Conservation (phyloP, 2,329 filamentous ascomycete species). For the Fusarium armeniacum region DNA sequence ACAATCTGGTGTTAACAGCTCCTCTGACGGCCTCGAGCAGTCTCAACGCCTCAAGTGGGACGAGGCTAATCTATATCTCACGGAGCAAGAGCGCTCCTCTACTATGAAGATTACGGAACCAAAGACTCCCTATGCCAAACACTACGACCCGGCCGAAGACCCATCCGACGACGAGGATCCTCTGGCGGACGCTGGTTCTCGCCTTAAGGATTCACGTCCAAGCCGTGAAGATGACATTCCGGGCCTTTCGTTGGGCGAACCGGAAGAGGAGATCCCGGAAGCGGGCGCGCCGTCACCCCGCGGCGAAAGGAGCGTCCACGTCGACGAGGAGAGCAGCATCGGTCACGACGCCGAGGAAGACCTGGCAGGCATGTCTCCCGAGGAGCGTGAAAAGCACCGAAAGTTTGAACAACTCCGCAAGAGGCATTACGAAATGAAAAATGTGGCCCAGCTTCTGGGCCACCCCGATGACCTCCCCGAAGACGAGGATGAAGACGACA, state of each 20-base stretch:
- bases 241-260: conserved; percentile 90
- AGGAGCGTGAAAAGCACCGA: conserved; percentile 91
- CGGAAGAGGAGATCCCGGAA: conserved; percentile 79
- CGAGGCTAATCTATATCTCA: conserved; percentile 96
- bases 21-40: conserved; percentile 60
- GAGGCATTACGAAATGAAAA: conserved; percentile 99
- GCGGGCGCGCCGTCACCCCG: conserved; percentile 56
- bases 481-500: conserved; percentile 71
- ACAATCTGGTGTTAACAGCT: conserved; percentile 69
- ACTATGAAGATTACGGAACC: conserved; percentile 99
- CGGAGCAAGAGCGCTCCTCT: conserved; percentile 92
- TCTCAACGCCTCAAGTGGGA: conserved; percentile 95
- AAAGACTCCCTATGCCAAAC: conserved; percentile 95
- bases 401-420: conserved; percentile 93
- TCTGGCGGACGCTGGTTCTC: conserved; percentile 50
- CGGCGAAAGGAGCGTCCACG: conserved; percentile 80
- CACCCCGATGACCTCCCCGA: conserved; percentile 77
- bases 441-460: conserved; percentile 88
- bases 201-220: conserved; percentile 56
- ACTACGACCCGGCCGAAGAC: conserved; percentile 91
- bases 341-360: conserved; percentile 71
- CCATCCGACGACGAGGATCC: conserved; percentile 78
- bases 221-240: conserved; percentile 82
- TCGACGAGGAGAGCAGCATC: conserved; percentile 74
- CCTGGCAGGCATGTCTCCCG: conserved; percentile 68